Percentiles rank a stretch among this genome's conserved stretches.
These are phyloP conservation scores for Zymoseptoria crescenta DNA, from an alignment of 2,329 filamentous ascomycete species.

Conservation along the genomic window DNA sequence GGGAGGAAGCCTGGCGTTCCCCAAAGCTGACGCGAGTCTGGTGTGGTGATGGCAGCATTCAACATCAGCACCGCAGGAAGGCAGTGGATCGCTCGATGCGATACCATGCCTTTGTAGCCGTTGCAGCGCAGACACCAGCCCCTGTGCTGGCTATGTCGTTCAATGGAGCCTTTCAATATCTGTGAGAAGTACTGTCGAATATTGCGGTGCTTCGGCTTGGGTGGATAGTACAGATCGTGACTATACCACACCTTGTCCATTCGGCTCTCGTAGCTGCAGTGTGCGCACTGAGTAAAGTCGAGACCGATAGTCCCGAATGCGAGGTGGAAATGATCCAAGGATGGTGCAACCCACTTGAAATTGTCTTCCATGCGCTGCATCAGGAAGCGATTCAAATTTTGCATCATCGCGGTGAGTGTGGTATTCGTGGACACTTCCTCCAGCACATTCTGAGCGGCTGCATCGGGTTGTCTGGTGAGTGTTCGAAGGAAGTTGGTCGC, in stretches of 20 bases:
- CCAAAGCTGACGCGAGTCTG: conserved; percentile 76
- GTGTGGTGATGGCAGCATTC: conserved; percentile 66
- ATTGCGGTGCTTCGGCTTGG: conserved; percentile 28
- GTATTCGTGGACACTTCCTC: conserved; percentile 73
- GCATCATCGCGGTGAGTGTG: conserved; percentile 72
- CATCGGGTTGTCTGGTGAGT: conserved; percentile 73
- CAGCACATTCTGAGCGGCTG: conserved; percentile 67
- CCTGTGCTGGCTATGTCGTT: conserved; percentile 77
- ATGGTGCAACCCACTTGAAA: conserved; percentile 55
- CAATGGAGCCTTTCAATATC: conserved; percentile 84
- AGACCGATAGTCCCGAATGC: conserved; percentile 63
- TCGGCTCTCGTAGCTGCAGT: conserved; percentile 79
- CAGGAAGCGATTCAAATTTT: conserved; percentile 77
- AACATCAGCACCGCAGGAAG: conserved; percentile 82
- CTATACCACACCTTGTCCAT: conserved; percentile 71
- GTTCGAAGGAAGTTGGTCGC: conserved; percentile 91
- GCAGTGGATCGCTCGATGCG: conserved; percentile 72
- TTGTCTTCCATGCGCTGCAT: conserved; percentile 63
- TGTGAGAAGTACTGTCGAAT: conserved; percentile 61
- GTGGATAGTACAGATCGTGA: conserved; percentile 78
- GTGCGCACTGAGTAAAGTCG: conserved; percentile 71
- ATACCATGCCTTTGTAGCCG: conserved; percentile 79
- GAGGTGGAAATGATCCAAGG: conserved; percentile 58
- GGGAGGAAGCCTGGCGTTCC: conserved; percentile 84
- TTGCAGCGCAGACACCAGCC: conserved; percentile 92